These are phyloP conservation scores for Avicennia marina DNA, from an alignment of 257 asterid genomes.

Conservation along the genomic window DNA sequence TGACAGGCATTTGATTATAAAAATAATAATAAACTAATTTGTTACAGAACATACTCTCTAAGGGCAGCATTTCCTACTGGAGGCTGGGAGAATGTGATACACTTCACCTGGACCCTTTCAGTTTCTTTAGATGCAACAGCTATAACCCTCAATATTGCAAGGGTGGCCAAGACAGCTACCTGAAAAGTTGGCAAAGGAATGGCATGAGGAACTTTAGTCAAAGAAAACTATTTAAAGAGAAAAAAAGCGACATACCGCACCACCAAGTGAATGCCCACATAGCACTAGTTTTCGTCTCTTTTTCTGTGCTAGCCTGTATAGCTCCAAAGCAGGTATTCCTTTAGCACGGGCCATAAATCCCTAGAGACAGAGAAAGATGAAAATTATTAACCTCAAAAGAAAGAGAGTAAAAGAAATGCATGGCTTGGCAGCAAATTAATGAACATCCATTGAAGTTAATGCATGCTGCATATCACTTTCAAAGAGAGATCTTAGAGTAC, in stretches of 20 bases:
- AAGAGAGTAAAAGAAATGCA: slow-evolving; percentile 8
- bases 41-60: slow-evolving; percentile 61
- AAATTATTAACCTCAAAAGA: slow-evolving; percentile 17
- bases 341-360: slow-evolving; percentile 99
- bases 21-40: slow-evolving; percentile 11
- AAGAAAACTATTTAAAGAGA: not conserved
- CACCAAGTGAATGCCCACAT: slow-evolving; percentile 82
- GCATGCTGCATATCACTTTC: slow-evolving; percentile 8
- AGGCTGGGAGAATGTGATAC: slow-evolving; percentile 98
- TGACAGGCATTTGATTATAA: slow-evolving; percentile 3
- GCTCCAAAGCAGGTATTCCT: slow-evolving; percentile 95
- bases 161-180: slow-evolving; percentile 98
- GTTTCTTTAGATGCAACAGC: slow-evolving; percentile 75
- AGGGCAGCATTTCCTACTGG: slow-evolving; percentile 99
- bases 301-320: slow-evolving; percentile 92
- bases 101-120: slow-evolving; percentile 87
- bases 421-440: not conserved
- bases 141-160: slow-evolving; percentile 87
- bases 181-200: slow-evolving; percentile 29
- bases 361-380: slow-evolving; percentile 32
- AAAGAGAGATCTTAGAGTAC: slow-evolving; percentile 33
- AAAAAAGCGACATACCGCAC: slow-evolving; percentile 41
- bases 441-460: slow-evolving; percentile 4
- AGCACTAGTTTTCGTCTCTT: slow-evolving; percentile 65
- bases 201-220: no score